phyloP scores from a whole-genome alignment of 2,329 filamentous ascomycete species.

The Sporothrix pallida region DNA sequence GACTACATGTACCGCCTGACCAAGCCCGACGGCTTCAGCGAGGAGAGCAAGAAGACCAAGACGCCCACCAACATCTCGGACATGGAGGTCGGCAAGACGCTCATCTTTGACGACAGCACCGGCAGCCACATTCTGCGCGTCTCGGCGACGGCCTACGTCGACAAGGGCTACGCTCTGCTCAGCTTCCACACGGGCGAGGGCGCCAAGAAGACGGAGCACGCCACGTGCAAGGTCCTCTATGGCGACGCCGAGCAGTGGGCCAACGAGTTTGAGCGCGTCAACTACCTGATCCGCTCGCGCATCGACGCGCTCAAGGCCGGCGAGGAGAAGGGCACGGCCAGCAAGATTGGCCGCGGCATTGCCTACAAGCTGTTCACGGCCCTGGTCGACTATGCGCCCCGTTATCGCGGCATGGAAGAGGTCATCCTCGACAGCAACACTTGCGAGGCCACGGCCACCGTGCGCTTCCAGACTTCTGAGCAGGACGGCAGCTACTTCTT shows the following conservation, averaged over 20 bases:
- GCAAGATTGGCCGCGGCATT: slow-evolving; percentile 75
- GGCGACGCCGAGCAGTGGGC: slow-evolving; percentile 66
- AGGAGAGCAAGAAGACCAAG: slow-evolving; percentile 42
- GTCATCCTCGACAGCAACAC: slow-evolving; percentile 59
- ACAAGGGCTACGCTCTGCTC: slow-evolving; percentile 60
- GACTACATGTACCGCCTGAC: slow-evolving; percentile 71
- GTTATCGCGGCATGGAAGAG: slow-evolving; percentile 64
- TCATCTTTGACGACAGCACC: slow-evolving; percentile 61
- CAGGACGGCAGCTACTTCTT: slow-evolving; percentile 61
- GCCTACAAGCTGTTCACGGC: slow-evolving; percentile 73
- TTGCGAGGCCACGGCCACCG: slow-evolving; percentile 52
- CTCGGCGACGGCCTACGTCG: slow-evolving; percentile 64
- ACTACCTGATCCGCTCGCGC: slow-evolving; percentile 71
- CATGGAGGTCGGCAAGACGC: slow-evolving; percentile 72
- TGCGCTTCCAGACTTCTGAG: slow-evolving; percentile 55
- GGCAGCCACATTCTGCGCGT: slow-evolving; percentile 65
- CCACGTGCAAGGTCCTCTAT: slow-evolving; percentile 65
- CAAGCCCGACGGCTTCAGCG: slow-evolving; percentile 54
- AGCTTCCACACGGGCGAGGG: slow-evolving; percentile 66
- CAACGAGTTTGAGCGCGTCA: slow-evolving; percentile 68
- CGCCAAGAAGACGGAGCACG: slow-evolving; percentile 64
- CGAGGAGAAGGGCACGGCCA: slow-evolving; percentile 68
- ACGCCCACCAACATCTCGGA: slow-evolving; percentile 68
- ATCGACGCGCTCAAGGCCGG: slow-evolving; percentile 64
- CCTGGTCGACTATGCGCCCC: slow-evolving; percentile 61